phyloP scores from a whole-genome alignment of 768 basidiomycete species.

The Chiua virens region DNA sequence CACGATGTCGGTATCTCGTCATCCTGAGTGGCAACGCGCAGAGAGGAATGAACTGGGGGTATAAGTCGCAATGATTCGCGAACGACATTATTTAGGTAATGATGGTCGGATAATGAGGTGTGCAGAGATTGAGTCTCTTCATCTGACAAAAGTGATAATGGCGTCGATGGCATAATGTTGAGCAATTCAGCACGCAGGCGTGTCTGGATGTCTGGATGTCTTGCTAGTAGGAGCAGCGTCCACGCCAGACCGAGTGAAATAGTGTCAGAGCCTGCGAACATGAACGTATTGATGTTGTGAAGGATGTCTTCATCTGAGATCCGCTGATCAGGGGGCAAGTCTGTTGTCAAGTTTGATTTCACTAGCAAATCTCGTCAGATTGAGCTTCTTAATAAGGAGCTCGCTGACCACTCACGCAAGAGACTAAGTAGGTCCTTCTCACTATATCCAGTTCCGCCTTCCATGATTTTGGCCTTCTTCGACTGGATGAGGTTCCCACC shows the following conservation, averaged over 20 bases:
- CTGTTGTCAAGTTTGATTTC: conserved; percentile 75
- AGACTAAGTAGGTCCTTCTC: conserved; percentile 79
- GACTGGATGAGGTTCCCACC: conserved; percentile 77
- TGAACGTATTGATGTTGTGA: conserved; percentile 83
- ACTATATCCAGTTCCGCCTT: conserved; percentile 42
- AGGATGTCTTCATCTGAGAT: conserved; percentile 88
- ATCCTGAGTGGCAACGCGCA: conserved; percentile 77
- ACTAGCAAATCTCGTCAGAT: conserved; percentile 45
- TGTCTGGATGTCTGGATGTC: conserved; percentile 63
- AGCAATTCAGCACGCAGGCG: conserved; percentile 71
- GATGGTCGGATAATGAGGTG: conserved; percentile 54
- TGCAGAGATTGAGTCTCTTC: conserved; percentile 68
- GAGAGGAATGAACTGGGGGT: conserved; percentile 78
- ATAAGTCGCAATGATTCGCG: conserved; percentile 74
- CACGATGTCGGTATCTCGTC: conserved; percentile 74
- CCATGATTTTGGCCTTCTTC: conserved; percentile 71
- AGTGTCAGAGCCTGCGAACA: conserved; percentile 90
- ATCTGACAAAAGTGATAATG: conserved; percentile 50
- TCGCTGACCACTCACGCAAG: conserved; percentile 53
- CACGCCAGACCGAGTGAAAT: conserved; percentile 82
- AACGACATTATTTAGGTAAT: conserved; percentile 76
- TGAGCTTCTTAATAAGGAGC: background rate
- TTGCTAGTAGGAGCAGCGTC: conserved; percentile 75
- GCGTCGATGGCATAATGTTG: conserved; percentile 40
- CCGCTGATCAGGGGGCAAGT: conserved; percentile 67